A percentile compares a stretch with the other conserved stretches of the same genome.
Evolutionary conservation across 192 early-diverging fungal genomes (phyloP).

Genomic region (Coemansia sp.): DNA sequence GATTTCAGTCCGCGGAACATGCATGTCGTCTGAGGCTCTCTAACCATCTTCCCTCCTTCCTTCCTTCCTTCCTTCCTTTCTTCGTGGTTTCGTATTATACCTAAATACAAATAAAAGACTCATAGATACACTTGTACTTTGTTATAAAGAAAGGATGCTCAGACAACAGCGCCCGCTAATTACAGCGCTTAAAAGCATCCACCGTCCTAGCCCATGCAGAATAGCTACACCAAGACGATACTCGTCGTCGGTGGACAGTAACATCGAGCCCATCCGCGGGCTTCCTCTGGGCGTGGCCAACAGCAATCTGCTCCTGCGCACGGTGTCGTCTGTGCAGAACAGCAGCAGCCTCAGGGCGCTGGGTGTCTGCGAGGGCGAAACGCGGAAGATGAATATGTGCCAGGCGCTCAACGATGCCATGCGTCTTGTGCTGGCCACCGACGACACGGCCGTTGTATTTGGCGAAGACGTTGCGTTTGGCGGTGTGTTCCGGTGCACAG

Average conservation of each 20-base stretch:
- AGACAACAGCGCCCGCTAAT: no score
- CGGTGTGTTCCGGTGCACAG: constrained; percentile 94
- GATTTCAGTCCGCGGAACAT: no score
- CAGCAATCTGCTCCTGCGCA: constrained; percentile 76
- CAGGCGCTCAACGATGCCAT: constrained; percentile 97
- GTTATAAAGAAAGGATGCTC: no score
- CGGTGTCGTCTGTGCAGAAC: constrained; percentile 66
- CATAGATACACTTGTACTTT: no score
- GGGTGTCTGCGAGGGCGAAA: constrained; percentile 59
- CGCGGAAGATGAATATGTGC: constrained; percentile 84
- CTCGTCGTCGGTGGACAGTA: constrained; percentile 38
- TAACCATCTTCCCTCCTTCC: no score
- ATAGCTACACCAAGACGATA: not conserved
- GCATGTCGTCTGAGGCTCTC: no score
- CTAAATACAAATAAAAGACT: no score
- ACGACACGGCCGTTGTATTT: constrained; percentile 91
- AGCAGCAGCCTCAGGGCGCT: constrained; percentile 67
- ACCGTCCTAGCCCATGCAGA: no score
- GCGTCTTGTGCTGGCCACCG: constrained; percentile 77
- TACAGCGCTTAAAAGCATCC: no score
- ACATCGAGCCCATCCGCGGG: constrained; percentile 72
- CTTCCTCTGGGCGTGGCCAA: constrained; percentile 77
- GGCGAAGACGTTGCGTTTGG: constrained; percentile 98
- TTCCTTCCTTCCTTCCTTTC: no score
- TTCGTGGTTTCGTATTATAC: no score